Evolutionary conservation across 495 filamentous ascomycete genomes (phyloP).

Genomic region (Neurospora discreta): DNA sequence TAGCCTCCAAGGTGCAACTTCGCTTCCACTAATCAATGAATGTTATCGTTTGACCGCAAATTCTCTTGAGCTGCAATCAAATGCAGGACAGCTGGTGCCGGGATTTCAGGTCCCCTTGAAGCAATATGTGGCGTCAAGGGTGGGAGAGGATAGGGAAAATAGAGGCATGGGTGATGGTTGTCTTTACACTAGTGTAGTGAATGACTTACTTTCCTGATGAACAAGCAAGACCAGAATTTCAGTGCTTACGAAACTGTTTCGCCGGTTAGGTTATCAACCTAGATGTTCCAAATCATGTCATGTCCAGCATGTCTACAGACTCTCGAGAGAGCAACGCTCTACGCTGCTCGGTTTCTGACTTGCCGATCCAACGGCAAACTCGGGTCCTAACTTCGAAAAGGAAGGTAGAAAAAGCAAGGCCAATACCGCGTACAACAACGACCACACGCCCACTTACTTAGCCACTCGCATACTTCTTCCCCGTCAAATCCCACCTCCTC

Average conservation of each 20-base stretch:
- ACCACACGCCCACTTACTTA: background rate
- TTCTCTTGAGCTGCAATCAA: too few relatives aligned
- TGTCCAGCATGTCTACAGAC: background rate
- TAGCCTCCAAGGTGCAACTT: background rate
- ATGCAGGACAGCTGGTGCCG: too few relatives aligned
- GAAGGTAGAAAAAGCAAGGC: background rate
- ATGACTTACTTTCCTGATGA: too few relatives aligned
- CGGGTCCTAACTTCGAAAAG: background rate
- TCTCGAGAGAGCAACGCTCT: background rate
- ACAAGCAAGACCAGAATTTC: too few relatives aligned
- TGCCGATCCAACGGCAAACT: background rate
- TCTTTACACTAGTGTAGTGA: too few relatives aligned
- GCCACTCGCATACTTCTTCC: background rate
- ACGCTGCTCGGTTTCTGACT: background rate
- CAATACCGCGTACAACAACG: background rate
- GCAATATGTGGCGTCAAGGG: background rate
- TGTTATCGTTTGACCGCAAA: too few relatives aligned
- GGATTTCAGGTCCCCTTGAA: background rate
- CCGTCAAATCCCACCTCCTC: constrained; percentile 3
- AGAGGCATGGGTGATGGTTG: background rate
- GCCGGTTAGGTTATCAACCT: background rate
- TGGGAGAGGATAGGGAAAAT: background rate
- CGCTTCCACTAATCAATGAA: too few relatives aligned
- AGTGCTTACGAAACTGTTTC: background rate
- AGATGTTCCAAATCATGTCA: background rate